These are phyloP conservation scores for Diplodia seriata DNA, from an alignment of 2,329 filamentous ascomycete genomes.

Conservation along the genomic window DNA sequence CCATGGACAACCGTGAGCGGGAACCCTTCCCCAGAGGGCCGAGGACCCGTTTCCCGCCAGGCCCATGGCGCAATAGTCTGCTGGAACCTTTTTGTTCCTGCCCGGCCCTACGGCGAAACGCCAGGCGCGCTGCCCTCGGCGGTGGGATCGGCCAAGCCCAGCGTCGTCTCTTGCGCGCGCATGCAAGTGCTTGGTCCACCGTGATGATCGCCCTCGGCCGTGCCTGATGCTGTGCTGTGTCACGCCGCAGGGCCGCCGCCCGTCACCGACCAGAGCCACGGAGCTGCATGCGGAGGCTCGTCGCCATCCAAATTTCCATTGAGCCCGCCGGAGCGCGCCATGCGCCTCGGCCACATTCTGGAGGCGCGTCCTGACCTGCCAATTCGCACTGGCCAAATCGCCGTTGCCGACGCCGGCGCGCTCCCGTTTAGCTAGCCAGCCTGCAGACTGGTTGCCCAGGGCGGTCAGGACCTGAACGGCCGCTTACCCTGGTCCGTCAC, in stretches of 20 bases:
- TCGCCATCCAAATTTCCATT: conserved; percentile 1
- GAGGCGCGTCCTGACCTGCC: no score
- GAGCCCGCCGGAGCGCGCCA: background rate
- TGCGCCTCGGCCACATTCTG: background rate
- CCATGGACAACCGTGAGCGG: background rate
- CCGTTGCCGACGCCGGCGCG: no score
- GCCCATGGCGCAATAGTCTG: conserved; percentile 17
- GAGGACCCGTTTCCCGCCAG: conserved; percentile 6
- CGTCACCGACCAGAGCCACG: conserved; percentile 3
- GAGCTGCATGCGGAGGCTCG: background rate
- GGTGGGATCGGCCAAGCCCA: conserved; percentile 8
- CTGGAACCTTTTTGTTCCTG: conserved; percentile 26
- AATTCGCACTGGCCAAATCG: no score
- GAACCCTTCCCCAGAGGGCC: conserved; percentile 19
- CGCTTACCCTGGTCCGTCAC: conserved; percentile 9
- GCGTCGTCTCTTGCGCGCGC: background rate
- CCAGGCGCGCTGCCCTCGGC: no score
- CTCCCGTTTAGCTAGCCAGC: no score
- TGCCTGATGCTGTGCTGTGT: conserved; percentile 14
- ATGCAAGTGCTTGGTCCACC: conserved; percentile 26
- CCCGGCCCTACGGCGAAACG: conserved; percentile 1
- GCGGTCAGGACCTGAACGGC: conserved; percentile 6
- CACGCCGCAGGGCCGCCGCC: conserved; percentile 3
- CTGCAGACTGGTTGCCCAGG: background rate
- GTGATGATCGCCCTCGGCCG: conserved; percentile 1